Evolutionary conservation across 2,329 filamentous ascomycete species (phyloP).

Genomic region (Stenocarpella maydis): DNA sequence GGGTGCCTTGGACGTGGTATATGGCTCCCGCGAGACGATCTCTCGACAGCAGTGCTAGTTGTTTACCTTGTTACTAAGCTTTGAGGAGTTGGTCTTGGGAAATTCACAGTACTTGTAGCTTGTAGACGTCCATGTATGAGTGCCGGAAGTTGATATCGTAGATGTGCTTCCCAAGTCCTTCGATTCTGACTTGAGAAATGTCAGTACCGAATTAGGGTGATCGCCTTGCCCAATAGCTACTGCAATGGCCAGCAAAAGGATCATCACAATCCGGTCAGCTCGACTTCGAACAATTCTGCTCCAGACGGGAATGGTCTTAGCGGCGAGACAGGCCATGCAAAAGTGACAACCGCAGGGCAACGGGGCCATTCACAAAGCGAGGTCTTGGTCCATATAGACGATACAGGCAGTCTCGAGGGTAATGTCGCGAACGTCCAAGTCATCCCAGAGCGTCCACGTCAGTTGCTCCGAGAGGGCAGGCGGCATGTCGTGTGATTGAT

Average conservation of each 20-base stretch:
- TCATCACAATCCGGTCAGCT: conserved; percentile 17
- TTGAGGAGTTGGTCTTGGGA: not conserved
- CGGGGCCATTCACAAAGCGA: not conserved
- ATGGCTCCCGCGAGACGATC: conserved; percentile 14
- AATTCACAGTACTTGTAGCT: conserved; percentile 13
- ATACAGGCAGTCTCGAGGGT: not conserved
- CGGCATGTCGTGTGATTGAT: not conserved
- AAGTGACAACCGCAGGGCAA: conserved; percentile 12
- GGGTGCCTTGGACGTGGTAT: conserved; percentile 12
- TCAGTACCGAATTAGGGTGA: not conserved
- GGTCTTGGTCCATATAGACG: not conserved
- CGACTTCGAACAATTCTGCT: too few relatives aligned
- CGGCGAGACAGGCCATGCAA: conserved; percentile 3
- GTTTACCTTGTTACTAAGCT: not conserved
- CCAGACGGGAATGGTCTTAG: not conserved
- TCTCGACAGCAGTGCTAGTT: not conserved
- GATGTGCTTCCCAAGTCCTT: conserved; percentile 3
- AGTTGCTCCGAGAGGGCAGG: not conserved
- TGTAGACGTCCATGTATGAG: conserved; percentile 5
- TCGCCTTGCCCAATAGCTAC: not conserved
- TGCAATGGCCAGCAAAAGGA: not conserved
- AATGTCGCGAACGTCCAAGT: conserved; percentile 6
- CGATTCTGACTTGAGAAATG: not conserved
- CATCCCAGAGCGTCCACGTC: conserved; percentile 6
- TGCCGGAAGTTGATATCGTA: not conserved